Conservation (phyloP, 2,329 filamentous ascomycete genomes). For the Fusarium nelsonii region DNA sequence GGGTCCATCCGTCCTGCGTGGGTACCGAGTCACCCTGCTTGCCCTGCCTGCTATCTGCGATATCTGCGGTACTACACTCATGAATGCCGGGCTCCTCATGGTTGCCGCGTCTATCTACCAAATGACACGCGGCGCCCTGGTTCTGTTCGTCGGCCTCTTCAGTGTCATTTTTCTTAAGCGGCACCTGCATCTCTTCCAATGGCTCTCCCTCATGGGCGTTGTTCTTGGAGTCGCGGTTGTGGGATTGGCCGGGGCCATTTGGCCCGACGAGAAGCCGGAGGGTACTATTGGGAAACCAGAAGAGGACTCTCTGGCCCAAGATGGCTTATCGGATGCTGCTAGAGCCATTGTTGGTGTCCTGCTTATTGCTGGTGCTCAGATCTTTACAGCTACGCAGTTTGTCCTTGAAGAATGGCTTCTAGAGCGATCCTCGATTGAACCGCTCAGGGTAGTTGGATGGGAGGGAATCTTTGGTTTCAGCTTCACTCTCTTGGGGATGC, state of each 20-base stretch:
- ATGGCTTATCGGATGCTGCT: slow-evolving; percentile 54
- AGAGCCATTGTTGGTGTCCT: slow-evolving; percentile 83
- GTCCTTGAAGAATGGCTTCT: slow-evolving; percentile 96
- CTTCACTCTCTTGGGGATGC: slow-evolving; percentile 82
- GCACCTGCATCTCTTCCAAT: slow-evolving; percentile 87
- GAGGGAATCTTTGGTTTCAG: slow-evolving; percentile 92
- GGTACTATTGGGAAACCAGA: slow-evolving; percentile 50
- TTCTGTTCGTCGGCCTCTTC: slow-evolving; percentile 95
- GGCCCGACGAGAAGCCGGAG: slow-evolving; percentile 71
- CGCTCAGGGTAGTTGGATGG: slow-evolving; percentile 93
- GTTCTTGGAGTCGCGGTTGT: slow-evolving; percentile 90
- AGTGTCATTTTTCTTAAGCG: slow-evolving; percentile 90
- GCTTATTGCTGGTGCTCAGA: slow-evolving; percentile 92
- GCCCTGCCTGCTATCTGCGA: slow-evolving; percentile 92
- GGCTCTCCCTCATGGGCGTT: slow-evolving; percentile 88
- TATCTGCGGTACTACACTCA: slow-evolving; percentile 93
- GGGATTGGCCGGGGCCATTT: slow-evolving; percentile 87
- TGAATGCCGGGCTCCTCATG: slow-evolving; percentile 95
- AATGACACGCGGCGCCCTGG: slow-evolving; percentile 95
- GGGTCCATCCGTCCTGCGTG: slow-evolving; percentile 72
- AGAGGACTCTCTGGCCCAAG: slow-evolving; percentile 56
- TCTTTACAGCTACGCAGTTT: slow-evolving; percentile 97
- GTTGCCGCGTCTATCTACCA: slow-evolving; percentile 98
- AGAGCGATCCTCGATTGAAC: slow-evolving; percentile 73
- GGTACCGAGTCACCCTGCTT: slow-evolving; percentile 79